Evolutionary conservation across 805 yeast genomes (phyloP).

Genomic region (Metschnikowia cerradonensis): DNA sequence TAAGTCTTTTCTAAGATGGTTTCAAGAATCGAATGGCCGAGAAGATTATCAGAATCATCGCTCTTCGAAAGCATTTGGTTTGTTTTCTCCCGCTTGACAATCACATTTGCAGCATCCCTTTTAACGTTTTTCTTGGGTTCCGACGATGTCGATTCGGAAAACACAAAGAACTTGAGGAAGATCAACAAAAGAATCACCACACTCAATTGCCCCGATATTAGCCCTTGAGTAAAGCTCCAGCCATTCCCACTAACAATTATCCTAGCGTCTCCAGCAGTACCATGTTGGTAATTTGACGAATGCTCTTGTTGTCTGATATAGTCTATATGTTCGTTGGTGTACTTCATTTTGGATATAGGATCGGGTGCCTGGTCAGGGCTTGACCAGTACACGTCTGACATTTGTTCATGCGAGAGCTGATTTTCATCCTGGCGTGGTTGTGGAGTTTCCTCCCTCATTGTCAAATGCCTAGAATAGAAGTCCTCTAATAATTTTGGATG

Average conservation of each 20-base stretch:
- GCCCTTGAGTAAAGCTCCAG: constrained; percentile 78
- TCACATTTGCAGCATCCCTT: constrained; percentile 30
- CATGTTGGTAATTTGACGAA: background rate
- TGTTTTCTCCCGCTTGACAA: constrained; percentile 31
- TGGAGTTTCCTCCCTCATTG: background rate
- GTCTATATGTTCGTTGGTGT: background rate
- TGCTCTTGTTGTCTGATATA: background rate
- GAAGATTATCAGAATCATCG: constrained; percentile 7
- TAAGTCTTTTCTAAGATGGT: constrained; percentile 85
- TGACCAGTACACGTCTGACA: background rate
- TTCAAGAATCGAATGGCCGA: constrained; percentile 20
- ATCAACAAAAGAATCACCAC: constrained; percentile 60
- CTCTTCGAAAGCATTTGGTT: constrained; percentile 6
- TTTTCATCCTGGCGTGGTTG: background rate
- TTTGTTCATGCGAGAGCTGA: background rate
- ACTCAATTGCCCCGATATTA: constrained; percentile 68
- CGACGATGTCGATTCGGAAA: constrained; percentile 52
- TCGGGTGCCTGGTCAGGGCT: background rate
- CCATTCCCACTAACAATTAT: constrained; percentile 6
- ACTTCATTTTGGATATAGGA: background rate
- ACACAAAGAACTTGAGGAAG: constrained; percentile 71
- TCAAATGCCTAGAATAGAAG: background rate
- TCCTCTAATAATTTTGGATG: background rate
- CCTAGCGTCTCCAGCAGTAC: background rate
- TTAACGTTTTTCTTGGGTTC: constrained; percentile 15